Percentiles rank a stretch among this genome's conserved stretches.
Conservation (phyloP, 495 filamentous ascomycete species). For the Astrothelium subdiscretum region DNA sequence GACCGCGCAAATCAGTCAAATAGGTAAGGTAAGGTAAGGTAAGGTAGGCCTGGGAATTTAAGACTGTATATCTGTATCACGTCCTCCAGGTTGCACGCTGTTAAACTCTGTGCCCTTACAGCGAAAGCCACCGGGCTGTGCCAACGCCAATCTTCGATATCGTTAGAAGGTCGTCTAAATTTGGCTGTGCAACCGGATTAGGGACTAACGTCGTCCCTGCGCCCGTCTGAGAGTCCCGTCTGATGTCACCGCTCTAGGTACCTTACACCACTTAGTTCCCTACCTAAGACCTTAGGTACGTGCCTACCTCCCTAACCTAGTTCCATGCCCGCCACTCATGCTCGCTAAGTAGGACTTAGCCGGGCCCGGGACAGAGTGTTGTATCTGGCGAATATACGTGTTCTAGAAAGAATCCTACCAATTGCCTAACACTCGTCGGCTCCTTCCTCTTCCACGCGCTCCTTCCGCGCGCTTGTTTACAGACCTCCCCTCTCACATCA, state of each 20-base stretch:
- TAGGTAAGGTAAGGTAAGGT: not conserved
- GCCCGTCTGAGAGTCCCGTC: not conserved
- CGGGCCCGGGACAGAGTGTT: too few relatives aligned
- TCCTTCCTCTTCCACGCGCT: not conserved
- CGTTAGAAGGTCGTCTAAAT: not conserved
- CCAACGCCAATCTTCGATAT: not conserved
- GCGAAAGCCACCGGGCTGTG: not conserved
- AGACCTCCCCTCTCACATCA: not conserved
- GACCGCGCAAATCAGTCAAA: too few relatives aligned
- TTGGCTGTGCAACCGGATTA: not conserved
- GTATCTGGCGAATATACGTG: too few relatives aligned
- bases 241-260: not conserved
- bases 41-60: not conserved
- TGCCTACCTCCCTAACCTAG: too few relatives aligned
- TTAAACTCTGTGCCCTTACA: too few relatives aligned
- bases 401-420: not conserved
- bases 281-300: too few relatives aligned
- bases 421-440: not conserved
- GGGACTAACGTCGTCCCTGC: not conserved
- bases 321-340: not conserved
- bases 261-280: too few relatives aligned
- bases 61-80: not conserved
- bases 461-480: not conserved
- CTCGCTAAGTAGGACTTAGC: too few relatives aligned
- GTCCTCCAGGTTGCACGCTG: too few relatives aligned